Conservation (phyloP, 2,329 filamentous ascomycete genomes). For the Pestalotiopsis sp. region DNA sequence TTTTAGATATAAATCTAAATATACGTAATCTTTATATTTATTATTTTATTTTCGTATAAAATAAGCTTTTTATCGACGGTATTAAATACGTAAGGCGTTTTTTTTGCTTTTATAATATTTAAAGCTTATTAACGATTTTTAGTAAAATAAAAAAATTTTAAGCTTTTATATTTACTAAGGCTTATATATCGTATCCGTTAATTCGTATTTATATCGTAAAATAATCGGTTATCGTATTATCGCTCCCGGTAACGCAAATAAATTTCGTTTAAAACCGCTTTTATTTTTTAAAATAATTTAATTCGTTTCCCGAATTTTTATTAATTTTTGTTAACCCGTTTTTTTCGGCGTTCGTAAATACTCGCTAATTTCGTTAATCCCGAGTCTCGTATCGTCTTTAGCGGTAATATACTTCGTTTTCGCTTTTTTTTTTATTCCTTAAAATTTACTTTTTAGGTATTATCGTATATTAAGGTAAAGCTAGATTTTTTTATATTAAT, state of each 20-base stretch:
- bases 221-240: not conserved
- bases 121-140: not conserved
- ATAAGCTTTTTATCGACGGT: not conserved
- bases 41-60: not conserved
- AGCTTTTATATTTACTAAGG: not conserved
- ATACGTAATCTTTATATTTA: constrained; percentile 6
- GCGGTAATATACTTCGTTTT: no score
- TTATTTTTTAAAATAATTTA: not conserved
- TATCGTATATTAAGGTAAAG: no score
- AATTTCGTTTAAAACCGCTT: not conserved
- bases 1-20: not conserved
- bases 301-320: not conserved
- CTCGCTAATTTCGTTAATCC: no score
- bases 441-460: no score
- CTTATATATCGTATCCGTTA: not conserved
- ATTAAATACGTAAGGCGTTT: not conserved
- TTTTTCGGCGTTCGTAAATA: not conserved
- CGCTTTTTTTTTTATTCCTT: no score
- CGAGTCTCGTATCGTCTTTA: no score
- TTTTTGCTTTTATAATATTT: not conserved
- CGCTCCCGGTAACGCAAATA: not conserved
- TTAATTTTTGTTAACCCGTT: not conserved
- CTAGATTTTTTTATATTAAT: no score
- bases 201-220: not conserved
- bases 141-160: not conserved